phyloP scores from a whole-genome alignment of 2,329 filamentous ascomycete species.

The Colletotrichum sansevieriae region DNA sequence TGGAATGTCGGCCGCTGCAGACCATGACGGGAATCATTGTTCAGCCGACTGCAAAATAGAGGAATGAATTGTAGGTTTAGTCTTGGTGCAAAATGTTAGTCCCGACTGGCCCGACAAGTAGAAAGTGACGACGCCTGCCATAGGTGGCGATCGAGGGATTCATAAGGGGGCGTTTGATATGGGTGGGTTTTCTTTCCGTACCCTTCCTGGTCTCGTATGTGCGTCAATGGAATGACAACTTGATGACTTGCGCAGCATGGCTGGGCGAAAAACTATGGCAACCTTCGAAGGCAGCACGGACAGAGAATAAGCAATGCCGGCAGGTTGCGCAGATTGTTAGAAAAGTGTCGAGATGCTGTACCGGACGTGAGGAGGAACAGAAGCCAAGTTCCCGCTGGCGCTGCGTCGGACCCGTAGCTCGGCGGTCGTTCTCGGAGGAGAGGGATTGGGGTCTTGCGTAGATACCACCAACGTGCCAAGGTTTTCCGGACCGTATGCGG shows the following conservation, averaged over 20 bases:
- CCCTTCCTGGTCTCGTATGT: conserved; percentile 29
- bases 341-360: not conserved
- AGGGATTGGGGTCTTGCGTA: too few species aligned
- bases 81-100: not conserved
- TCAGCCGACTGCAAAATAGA: not conserved
- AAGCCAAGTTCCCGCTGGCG: conserved; percentile 7
- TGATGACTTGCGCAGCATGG: not conserved
- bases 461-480: not conserved
- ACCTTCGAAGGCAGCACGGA: too few species aligned
- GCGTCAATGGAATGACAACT: conserved; percentile 7
- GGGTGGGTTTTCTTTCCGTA: not conserved
- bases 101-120: not conserved
- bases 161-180: conserved; percentile 25
- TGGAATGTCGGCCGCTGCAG: conserved; percentile 13
- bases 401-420: conserved; percentile 39
- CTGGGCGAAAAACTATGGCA: not conserved
- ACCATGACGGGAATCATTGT: not conserved
- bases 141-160: conserved; percentile 16
- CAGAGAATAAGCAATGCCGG: too few species aligned
- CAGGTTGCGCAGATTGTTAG: not conserved
- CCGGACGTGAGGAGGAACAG: conserved; percentile 1
- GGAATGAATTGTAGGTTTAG: not conserved
- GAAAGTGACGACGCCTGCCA: not conserved
- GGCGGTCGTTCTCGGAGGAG: conserved; percentile 8
- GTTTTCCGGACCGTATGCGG: not conserved